Base-by-base conservation (phyloP, 2,329 filamentous ascomycete genomes). In the Bipolaris oryzae region DNA sequence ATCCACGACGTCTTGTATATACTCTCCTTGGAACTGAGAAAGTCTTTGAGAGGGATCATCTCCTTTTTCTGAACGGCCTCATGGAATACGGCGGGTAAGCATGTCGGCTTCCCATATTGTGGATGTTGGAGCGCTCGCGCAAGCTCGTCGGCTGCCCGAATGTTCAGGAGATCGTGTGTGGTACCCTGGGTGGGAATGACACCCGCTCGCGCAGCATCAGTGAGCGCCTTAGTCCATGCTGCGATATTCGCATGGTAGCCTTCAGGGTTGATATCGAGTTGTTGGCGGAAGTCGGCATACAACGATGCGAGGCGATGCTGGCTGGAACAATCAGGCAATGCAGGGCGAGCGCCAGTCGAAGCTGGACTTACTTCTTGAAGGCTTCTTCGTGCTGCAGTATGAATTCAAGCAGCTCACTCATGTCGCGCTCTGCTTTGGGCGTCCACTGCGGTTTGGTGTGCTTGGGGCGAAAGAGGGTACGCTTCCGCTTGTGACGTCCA, bases 241-340 rank as follows among this genome's bases (percentile, higher is more conserved):
- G 84, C 79, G 39, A 91, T 81, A 74, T 96, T 96, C 41, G 92
- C 91, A 18, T 82, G 79, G 79, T 92, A 96, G 68, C 91, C 92
- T 74, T 96, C 91, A 1, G 92, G 91, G 71, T 96, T 96, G 20
- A 90, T 85, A 37, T 84, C 85, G 67, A 84, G 84, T 65, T 94
- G 91, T 5, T 85, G 78, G 35, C 86, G 82, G 72, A 96, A 96
- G 74, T 96, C 92, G 45, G 92, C 93, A 78, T 96, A 96, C 43
- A 96, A 86, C 5, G 92, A 93, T 11, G 91, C 88, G 11, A 96
- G 83, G 47, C 92, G 90, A 61, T 88, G 85, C 78, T 89, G 92
- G 63, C 74, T 76, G 61, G 39, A 15, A 20, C 16, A 44, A 52
- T 69, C 53, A 68, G 64, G 56, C 35, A 44, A 15, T 55, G 31